Evolutionary conservation across 495 filamentous ascomycete species (phyloP).

Genomic region (Podospora pseudocomata): DNA sequence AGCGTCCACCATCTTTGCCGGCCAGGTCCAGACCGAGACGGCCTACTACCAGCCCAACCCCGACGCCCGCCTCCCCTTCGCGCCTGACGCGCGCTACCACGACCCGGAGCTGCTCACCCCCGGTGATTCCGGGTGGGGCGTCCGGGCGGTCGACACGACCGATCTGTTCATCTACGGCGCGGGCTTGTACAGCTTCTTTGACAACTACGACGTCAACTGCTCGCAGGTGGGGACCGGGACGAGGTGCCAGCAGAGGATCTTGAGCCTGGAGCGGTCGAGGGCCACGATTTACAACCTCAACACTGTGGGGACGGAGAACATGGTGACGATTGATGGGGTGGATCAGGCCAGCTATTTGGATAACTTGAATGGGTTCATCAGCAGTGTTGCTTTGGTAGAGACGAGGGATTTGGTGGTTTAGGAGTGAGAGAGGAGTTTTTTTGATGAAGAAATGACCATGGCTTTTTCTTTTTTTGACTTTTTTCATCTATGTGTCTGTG

Average conservation of each 20-base stretch:
- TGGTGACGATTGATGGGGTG: slow-evolving; percentile 46
- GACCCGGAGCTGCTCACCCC: slow-evolving; percentile 63
- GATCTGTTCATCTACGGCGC: slow-evolving; percentile 62
- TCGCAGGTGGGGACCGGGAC: slow-evolving; percentile 41
- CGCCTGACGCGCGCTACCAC: slow-evolving; percentile 52
- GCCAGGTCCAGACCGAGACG: slow-evolving; percentile 78
- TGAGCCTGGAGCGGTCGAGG: slow-evolving; percentile 49
- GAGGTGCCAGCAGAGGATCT: slow-evolving; percentile 60
- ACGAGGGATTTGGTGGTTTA: not conserved
- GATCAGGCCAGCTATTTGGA: slow-evolving; percentile 49
- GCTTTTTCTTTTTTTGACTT: not conserved
- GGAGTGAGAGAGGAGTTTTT: not conserved
- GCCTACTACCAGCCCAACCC: slow-evolving; percentile 69
- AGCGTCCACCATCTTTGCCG: slow-evolving; percentile 61
- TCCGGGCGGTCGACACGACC: slow-evolving; percentile 50
- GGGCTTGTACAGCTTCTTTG: slow-evolving; percentile 60
- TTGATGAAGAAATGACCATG: not conserved
- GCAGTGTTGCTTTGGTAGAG: slow-evolving; percentile 20
- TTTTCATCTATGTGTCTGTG: not conserved
- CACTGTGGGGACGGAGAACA: slow-evolving; percentile 45
- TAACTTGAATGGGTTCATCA: slow-evolving; percentile 43
- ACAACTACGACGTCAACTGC: slow-evolving; percentile 45
- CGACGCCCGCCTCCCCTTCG: slow-evolving; percentile 61
- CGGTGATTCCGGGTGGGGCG: slow-evolving; percentile 52
- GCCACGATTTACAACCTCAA: slow-evolving; percentile 51